Conservation (phyloP, 208 protist genomes). For the Crithidia acanthocephali region DNA sequence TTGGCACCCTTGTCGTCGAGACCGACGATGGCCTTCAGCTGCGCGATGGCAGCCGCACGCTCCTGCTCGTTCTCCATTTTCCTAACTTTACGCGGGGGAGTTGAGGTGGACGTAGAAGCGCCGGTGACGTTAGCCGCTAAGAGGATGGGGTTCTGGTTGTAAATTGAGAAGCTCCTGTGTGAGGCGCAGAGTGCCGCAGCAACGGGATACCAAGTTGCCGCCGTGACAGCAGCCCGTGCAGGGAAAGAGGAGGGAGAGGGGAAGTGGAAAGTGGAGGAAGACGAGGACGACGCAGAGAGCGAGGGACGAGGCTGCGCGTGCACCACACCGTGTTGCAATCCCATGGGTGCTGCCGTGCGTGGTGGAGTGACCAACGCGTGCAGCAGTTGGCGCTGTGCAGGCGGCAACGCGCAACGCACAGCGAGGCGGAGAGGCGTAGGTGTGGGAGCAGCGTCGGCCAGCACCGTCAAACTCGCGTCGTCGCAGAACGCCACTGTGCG, state of each 20-base stretch:
- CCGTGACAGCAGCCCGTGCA: too few relatives aligned
- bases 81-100: not conserved
- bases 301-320: not conserved
- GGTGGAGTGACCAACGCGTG: not conserved
- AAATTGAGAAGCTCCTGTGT: conserved; percentile 11
- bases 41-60: conserved; percentile 36
- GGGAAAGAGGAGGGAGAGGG: not conserved
- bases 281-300: not conserved
- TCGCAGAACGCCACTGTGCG: not conserved
- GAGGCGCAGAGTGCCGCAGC: not conserved
- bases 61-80: conserved; percentile 34
- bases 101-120: not conserved
- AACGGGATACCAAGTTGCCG: not conserved
- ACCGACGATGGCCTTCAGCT: conserved; percentile 80
- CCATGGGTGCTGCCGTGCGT: not conserved
- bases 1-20: conserved; percentile 91
- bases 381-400: not conserved
- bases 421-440: not conserved
- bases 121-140: not conserved
- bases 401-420: not conserved
- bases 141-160: not conserved
- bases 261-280: not conserved
- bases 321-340: too few relatives aligned
- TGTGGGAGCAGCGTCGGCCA: not conserved
- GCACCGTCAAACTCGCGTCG: not conserved